phyloP scores from a whole-genome alignment of 2,329 filamentous ascomycete genomes.

The Colletotrichum abscissum region DNA sequence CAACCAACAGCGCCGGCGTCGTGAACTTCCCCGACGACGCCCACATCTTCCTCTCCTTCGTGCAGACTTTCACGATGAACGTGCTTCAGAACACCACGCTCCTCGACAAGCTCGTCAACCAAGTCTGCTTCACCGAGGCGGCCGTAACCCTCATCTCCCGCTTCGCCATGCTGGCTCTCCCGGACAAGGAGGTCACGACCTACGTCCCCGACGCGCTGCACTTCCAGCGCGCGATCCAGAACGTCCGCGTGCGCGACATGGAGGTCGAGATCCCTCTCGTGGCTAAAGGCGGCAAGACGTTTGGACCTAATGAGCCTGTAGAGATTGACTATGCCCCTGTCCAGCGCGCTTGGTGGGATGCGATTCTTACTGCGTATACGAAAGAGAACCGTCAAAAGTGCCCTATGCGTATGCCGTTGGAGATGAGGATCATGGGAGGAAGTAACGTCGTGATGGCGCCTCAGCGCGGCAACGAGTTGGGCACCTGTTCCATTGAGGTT shows the following conservation, averaged over 20 bases:
- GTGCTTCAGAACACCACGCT: not conserved
- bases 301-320: not conserved
- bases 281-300: not conserved
- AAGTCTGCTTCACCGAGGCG: not conserved
- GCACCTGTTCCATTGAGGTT: not conserved
- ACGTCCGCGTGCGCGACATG: not conserved
- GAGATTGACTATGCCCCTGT: not conserved
- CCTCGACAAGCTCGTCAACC: not conserved
- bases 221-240: not conserved
- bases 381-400: not conserved
- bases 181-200: not conserved
- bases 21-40: not conserved
- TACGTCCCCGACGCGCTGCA: not conserved
- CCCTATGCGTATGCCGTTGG: not conserved
- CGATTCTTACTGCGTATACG: not conserved
- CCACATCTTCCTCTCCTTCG: not conserved
- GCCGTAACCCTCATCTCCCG: not conserved
- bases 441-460: not conserved
- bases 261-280: not conserved
- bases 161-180: not conserved
- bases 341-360: not conserved
- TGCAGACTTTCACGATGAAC: not conserved
- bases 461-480: not conserved
- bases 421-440: not conserved
- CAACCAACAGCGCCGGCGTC: not conserved